Evolutionary conservation across 352 stramenopile species (phyloP).

Genomic region (Pythium diclinum): DNA sequence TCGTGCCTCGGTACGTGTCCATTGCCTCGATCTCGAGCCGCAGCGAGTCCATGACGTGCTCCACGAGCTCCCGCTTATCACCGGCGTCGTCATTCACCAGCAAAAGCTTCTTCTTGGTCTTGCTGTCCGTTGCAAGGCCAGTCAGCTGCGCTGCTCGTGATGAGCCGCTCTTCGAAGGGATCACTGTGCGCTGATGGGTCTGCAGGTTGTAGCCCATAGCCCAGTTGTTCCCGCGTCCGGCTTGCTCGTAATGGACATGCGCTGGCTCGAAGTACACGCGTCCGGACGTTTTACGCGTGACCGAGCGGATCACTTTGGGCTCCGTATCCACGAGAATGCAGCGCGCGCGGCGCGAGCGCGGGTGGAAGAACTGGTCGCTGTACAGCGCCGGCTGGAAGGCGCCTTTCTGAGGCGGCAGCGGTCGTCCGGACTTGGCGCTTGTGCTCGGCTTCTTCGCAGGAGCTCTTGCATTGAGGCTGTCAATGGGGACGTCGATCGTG

Average conservation of each 20-base stretch:
- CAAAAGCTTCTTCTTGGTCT: constrained; percentile 10
- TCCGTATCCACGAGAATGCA: constrained; percentile 82
- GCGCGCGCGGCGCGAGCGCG: constrained; percentile 35
- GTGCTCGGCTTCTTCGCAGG: neutral
- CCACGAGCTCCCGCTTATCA: constrained; percentile 48
- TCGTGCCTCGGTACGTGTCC: constrained; percentile 66
- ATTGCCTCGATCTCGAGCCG: constrained; percentile 63
- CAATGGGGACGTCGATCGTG: neutral
- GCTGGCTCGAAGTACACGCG: constrained; percentile 34
- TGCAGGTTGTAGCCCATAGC: constrained; percentile 83
- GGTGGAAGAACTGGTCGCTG: constrained; percentile 49
- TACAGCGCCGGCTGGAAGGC: constrained; percentile 19
- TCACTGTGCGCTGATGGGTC: constrained; percentile 34
- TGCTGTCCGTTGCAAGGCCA: neutral
- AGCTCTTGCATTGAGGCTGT: neutral
- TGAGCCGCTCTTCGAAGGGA: constrained; percentile 22
- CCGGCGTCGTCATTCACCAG: constrained; percentile 17
- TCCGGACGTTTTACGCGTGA: constrained; percentile 18
- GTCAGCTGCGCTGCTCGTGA: neutral
- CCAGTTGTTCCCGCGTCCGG: constrained; percentile 87
- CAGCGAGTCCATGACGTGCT: constrained; percentile 73
- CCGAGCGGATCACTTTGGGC: constrained; percentile 60
- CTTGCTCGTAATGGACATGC: constrained; percentile 56
- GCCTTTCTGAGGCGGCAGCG: neutral
- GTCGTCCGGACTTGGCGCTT: neutral